Evolutionary conservation across 75 land plant species (phyloP).

Genomic region (Pinus albicaulis): DNA sequence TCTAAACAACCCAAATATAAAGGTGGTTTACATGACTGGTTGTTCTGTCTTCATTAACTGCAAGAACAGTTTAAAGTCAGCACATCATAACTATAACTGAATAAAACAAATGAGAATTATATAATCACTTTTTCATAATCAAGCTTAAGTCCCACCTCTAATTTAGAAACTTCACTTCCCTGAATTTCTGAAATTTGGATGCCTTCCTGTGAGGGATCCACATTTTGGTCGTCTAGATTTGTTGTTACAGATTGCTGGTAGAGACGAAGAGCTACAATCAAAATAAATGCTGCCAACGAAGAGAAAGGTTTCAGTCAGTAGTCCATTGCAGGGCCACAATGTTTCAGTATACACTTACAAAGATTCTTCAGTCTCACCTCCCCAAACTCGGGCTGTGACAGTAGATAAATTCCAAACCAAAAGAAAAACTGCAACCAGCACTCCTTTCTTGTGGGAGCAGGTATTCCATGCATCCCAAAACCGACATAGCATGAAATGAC

Average conservation of each 20-base stretch:
- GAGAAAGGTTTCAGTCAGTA: neutral
- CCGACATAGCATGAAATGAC: slow-evolving; percentile 54
- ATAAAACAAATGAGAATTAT: too few relatives aligned
- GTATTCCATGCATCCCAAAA: slow-evolving; percentile 67
- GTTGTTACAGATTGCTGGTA: slow-evolving; percentile 19
- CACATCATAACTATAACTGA: too few relatives aligned
- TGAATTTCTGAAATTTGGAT: too few relatives aligned
- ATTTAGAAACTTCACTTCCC: too few relatives aligned
- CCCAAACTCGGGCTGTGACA: slow-evolving; percentile 70
- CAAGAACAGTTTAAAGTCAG: too few relatives aligned
- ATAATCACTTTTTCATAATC: too few relatives aligned
- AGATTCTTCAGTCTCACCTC: slow-evolving; percentile 38
- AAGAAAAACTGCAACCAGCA: slow-evolving; percentile 41
- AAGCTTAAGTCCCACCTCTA: too few relatives aligned
- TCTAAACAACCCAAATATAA: too few relatives aligned
- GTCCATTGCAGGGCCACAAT: neutral
- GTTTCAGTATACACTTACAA: neutral
- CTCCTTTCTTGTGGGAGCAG: slow-evolving; percentile 81
- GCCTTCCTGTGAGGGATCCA: too few relatives aligned
- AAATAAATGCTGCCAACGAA: slow-evolving; percentile 21
- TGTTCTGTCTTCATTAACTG: too few relatives aligned
- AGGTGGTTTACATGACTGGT: too few relatives aligned
- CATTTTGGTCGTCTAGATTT: neutral
- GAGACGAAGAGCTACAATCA: slow-evolving; percentile 21
- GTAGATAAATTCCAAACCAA: slow-evolving; percentile 75